phyloP scores from a whole-genome alignment of 805 yeast species.

The Cyberlindnera euphorbiiphila region DNA sequence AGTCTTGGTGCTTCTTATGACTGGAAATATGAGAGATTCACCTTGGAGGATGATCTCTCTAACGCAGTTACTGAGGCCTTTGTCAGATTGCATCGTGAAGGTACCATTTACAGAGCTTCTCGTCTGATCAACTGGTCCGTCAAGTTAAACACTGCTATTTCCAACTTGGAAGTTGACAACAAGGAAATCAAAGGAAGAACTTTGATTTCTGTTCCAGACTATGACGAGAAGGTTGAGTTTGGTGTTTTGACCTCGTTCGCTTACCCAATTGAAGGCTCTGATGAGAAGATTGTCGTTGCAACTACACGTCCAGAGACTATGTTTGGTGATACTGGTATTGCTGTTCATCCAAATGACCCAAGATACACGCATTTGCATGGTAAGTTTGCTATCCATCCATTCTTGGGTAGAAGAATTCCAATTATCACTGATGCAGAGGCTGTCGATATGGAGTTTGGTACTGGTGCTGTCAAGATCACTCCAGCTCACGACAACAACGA shows the following conservation, averaged over 20 bases:
- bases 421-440: conserved; percentile 88
- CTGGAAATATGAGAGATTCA: conserved; percentile 93
- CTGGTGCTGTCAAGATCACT: conserved; percentile 99
- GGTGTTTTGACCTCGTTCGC: conserved; percentile 97
- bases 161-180: conserved; percentile 94
- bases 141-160: conserved; percentile 88
- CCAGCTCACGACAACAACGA: conserved; percentile 99
- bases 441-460: conserved; percentile 99
- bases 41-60: conserved; percentile 74
- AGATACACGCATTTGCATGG: conserved; percentile 96
- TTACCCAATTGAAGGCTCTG: conserved; percentile 79
- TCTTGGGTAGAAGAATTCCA: conserved; percentile 80
- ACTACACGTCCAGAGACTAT: conserved; percentile 99
- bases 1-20: conserved; percentile 95
- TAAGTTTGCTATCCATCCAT: conserved; percentile 85
- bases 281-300: conserved; percentile 86
- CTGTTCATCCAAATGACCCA: conserved; percentile 93
- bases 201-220: conserved; percentile 79
- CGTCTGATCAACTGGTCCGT: conserved; percentile 97
- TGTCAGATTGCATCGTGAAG: conserved; percentile 88
- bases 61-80: conserved; percentile 88
- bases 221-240: conserved; percentile 86
- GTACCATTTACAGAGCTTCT: conserved; percentile 88
- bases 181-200: conserved; percentile 85
- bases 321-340: conserved; percentile 97